Base-by-base conservation (phyloP, 2,329 filamentous ascomycete genomes). In the Drechslera avenae region DNA sequence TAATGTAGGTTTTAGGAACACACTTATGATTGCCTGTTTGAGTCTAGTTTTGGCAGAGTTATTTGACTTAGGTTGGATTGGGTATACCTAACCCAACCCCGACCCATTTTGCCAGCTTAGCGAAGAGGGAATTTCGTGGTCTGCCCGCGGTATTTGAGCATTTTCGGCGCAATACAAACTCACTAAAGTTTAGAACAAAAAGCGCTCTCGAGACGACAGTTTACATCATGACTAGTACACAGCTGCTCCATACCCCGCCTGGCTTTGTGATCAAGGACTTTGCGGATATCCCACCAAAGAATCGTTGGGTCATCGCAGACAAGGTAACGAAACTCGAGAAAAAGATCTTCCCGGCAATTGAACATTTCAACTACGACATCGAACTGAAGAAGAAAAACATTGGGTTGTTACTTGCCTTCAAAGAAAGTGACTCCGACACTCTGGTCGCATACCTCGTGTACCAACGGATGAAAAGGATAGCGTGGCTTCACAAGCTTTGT, bases 401-500 rank as follows among this genome's bases (percentile, higher is more conserved):
- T 39, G 72, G 72, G 37, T 66, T 81, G 13, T 57, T 78, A 28
- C 75, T 75, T 14, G 64, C 59, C 12, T 47, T 69, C 13, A 59
- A 50, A 48, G 42, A 57, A 42, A 53, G 43, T 19, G 54, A 56
- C 6, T 19, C 44, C 17, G 45, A 51, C 13, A 63, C 62, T 37
- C 49, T 79, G 21, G 67, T 76, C 45, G 79, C 75, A 32, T 83
- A 82, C 28, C 63, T 66, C 5, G 63, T 66, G 45, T 62, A 62
- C 46, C 63, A 66, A 32, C 56, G 61, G 17, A 55, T 62, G 43
- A 66, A 66, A 30, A 53, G 60, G 39, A 56, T 73, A 19, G 76
- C 76, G 14, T 73, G 79, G 46, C 70, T 83, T 35, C 79, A 83
- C 61, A 83, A 83, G 57, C 70, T 82, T 31, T 82, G 79, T 55